These are phyloP conservation scores for Mycosphaerella sp. DNA, from an alignment of 2,329 filamentous ascomycete species.

Conservation along the genomic window DNA sequence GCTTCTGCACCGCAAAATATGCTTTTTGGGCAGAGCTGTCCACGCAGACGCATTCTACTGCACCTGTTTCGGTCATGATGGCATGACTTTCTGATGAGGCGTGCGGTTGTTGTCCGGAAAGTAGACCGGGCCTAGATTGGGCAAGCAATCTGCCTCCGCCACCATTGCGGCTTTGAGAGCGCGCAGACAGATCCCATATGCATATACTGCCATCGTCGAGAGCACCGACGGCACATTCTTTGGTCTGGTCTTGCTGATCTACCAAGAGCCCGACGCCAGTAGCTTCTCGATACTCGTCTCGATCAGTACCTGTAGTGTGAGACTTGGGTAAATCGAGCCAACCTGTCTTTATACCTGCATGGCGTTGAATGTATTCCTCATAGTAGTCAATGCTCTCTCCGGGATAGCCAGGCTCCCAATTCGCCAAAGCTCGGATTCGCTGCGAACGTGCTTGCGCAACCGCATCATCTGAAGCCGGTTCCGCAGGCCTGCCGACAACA, in stretches of 20 bases:
- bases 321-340: constrained; percentile 64
- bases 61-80: constrained; percentile 62
- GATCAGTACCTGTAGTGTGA: constrained; percentile 37
- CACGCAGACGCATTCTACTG: constrained; percentile 77
- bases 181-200: constrained; percentile 60
- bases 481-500: constrained; percentile 16
- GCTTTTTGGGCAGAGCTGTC: constrained; percentile 61
- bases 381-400: constrained; percentile 75
- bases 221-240: constrained; percentile 63
- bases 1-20: constrained; percentile 73
- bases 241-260: constrained; percentile 47
- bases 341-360: constrained; percentile 64
- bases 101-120: constrained; percentile 53
- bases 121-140: constrained; percentile 59
- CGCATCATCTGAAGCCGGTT: constrained; percentile 16
- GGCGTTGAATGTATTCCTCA: constrained; percentile 76
- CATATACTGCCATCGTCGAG: constrained; percentile 84
- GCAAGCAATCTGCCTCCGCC: constrained; percentile 55
- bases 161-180: constrained; percentile 17
- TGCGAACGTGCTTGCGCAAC: constrained; percentile 19
- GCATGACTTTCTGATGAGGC: constrained; percentile 42
- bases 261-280: constrained; percentile 65
- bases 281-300: constrained; percentile 53
- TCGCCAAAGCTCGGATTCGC: constrained; percentile 56
- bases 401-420: constrained; percentile 76